These are phyloP conservation scores for Colletotrichum endophyticum DNA, from an alignment of 2,329 filamentous ascomycete species.

Conservation along the genomic window DNA sequence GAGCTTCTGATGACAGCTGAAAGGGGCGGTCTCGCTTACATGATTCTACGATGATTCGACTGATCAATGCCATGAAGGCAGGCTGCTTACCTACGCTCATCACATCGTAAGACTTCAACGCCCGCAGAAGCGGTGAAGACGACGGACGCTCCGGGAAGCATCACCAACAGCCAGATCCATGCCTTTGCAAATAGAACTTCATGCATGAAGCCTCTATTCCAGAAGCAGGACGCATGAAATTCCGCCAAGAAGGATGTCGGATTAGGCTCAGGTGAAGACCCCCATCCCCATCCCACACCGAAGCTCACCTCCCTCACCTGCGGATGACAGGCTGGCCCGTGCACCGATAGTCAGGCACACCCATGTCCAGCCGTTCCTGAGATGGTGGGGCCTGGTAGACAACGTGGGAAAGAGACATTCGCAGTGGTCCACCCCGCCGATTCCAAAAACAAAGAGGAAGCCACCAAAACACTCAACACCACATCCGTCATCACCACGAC, in stretches of 20 bases:
- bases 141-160: background rate
- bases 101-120: background rate
- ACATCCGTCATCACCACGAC: background rate
- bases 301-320: background rate
- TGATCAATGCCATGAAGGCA: background rate
- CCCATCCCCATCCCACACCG: background rate
- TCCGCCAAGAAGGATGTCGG: background rate
- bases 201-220: background rate
- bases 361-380: background rate
- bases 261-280: background rate
- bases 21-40: background rate
- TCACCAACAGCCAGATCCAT: background rate
- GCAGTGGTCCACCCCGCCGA: background rate
- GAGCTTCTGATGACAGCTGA: background rate
- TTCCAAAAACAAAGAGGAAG: background rate
- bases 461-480: background rate
- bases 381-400: background rate
- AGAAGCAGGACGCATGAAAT: background rate
- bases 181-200: background rate
- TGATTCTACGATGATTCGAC: background rate
- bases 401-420: constrained; percentile 2
- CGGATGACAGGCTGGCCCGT: background rate
- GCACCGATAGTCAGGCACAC: background rate
- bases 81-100: background rate
- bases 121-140: background rate